Evolutionary conservation across 1,139 yeast species (phyloP), one percentile per base, ranked within the genome.

Genomic region (Yamadazyma buinensis): DNA sequence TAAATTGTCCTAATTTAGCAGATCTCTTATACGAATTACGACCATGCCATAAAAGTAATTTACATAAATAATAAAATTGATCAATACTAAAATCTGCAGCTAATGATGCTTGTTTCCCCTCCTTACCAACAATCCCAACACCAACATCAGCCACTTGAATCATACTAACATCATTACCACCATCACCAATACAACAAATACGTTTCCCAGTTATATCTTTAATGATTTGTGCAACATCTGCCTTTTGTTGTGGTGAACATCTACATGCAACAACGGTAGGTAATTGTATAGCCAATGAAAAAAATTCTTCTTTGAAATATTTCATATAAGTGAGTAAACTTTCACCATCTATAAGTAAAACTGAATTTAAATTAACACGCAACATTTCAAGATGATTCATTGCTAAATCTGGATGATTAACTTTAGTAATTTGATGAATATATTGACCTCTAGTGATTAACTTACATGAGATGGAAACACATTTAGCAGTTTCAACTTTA

Each of bases 161-260:
- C 99, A 94, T 94, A 50, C 95, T 85, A 25, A 94, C 99, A 59
- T 94, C 99, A 52, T 94, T 94, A 48, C 99, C 99, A 46, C 99
- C 99, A 59, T 94, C 99, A 34, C 99, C 99, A 49, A 94, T 94
- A 55, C 98, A 92, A 48, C 97, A 90, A 3, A 90, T 97, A 35
- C 98, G 67, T 52, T 86, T 87, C 6, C 87, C 85, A 0, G 98
- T 92, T 23, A 76, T 63, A 40, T 76, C 76, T 46, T 90, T 75
- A 44, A 94, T 94, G 44, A 82, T 65, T 15, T 75, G 53, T 0
- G 98, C 97, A 34, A 94, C 86, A 54, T 94, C 97, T 0, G 98
- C 98, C 57, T 94, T 94, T 53, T 94, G 99, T 57, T 94, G 98
- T 1, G 99, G 99, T 1, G 97, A 83, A 59, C 99, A 94, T 48